Evolutionary conservation across 176 grass and related monocot species (phyloP).

Genomic region (Oryza brachyantha): DNA sequence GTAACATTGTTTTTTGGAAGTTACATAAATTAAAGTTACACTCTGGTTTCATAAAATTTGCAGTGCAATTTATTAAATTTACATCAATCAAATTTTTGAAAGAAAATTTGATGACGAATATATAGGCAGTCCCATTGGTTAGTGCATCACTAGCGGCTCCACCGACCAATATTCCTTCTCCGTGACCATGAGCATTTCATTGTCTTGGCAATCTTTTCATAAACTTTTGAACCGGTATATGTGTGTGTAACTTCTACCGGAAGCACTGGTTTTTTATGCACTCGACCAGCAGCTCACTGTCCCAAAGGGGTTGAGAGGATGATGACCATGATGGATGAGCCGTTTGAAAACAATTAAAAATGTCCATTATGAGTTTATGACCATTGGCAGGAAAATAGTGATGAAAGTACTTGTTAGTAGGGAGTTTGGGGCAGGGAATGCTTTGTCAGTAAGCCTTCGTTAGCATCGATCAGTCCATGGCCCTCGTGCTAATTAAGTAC

Average conservation of each 20-base stretch:
- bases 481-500: conserved; percentile 7
- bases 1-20: no score
- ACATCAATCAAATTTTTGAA: no score
- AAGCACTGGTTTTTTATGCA: conserved; percentile 28
- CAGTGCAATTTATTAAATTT: no score
- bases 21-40: no score
- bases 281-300: neutral
- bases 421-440: neutral
- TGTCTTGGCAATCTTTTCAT: neutral
- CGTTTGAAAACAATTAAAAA: neutral
- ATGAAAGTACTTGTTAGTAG: neutral
- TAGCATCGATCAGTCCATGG: neutral
- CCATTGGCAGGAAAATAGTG: neutral
- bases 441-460: conserved; percentile 7
- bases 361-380: neutral
- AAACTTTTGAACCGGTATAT: neutral
- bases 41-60: no score
- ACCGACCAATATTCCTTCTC: conserved; percentile 22
- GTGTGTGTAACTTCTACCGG: conserved; percentile 15
- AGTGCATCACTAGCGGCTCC: neutral
- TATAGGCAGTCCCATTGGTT: no score
- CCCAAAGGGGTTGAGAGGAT: neutral
- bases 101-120: no score
- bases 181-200: neutral
- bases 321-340: neutral